Conservation (phyloP, 2,329 filamentous ascomycete genomes). For the Paecilomyces sp. region DNA sequence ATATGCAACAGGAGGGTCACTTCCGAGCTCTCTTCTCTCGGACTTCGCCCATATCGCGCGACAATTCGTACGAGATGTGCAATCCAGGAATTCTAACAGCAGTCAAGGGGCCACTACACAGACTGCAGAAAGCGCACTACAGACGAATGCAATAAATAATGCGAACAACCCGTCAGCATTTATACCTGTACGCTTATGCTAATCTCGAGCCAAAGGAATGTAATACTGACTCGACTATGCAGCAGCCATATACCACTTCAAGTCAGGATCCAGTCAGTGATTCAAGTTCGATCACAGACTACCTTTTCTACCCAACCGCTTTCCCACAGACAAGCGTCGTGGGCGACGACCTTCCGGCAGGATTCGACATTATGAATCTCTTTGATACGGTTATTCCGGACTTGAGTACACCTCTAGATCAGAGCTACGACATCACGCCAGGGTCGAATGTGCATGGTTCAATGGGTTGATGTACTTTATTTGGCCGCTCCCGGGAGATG, state of each 20-base stretch:
- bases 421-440: not conserved
- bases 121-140: not conserved
- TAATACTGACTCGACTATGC: not conserved
- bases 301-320: slow-evolving; percentile 9
- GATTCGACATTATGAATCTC: slow-evolving; percentile 8
- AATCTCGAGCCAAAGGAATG: not conserved
- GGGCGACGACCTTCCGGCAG: slow-evolving; percentile 4
- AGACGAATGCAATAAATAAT: not conserved
- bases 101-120: not conserved
- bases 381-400: slow-evolving; percentile 8
- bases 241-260: slow-evolving; percentile 1
- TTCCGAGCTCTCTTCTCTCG: slow-evolving; percentile 30
- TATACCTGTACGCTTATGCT: not conserved
- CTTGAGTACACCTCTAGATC: not conserved
- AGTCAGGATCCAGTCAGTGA: not conserved
- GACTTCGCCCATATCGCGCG: slow-evolving; percentile 38
- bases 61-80: slow-evolving; percentile 26
- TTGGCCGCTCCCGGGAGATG: not conserved
- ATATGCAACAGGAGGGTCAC: slow-evolving; percentile 24
- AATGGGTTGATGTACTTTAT: not conserved
- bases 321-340: slow-evolving; percentile 4
- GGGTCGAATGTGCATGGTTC: not conserved
- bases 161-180: slow-evolving; percentile 1
- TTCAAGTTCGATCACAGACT: slow-evolving; percentile 2
- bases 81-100: not conserved